These are phyloP conservation scores for Wickerhamiella alocasiicola DNA, from an alignment of 805 yeast species.

Conservation along the genomic window DNA sequence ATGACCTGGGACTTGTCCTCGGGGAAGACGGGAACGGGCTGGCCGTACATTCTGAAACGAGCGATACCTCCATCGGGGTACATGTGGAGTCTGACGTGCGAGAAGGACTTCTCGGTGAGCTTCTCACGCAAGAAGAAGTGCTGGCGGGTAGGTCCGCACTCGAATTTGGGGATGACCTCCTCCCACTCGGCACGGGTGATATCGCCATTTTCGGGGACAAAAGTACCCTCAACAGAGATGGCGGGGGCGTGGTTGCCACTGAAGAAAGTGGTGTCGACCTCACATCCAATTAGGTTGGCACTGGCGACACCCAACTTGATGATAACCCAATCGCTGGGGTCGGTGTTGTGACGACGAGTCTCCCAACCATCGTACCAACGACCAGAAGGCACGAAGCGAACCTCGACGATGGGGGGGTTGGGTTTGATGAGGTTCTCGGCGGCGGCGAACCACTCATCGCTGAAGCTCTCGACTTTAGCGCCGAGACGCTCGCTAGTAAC, in stretches of 20 bases:
- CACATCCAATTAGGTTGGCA: conserved; percentile 70
- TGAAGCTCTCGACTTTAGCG: conserved; percentile 52
- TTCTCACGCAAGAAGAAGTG: conserved; percentile 61
- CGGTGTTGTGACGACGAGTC: conserved; percentile 83
- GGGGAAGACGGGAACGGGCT: conserved; percentile 61
- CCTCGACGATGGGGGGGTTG: conserved; percentile 66
- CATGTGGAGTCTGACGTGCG: conserved; percentile 78
- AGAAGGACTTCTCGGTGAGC: conserved; percentile 50
- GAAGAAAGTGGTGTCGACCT: conserved; percentile 87
- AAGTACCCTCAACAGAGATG: conserved; percentile 68
- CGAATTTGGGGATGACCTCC: conserved; percentile 49
- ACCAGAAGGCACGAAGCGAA: conserved; percentile 69
- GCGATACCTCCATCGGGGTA: conserved; percentile 99
- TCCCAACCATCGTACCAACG: conserved; percentile 99
- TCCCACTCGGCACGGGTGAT: conserved; percentile 48
- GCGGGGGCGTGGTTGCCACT: conserved; percentile 92
- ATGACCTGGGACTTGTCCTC: conserved; percentile 34
- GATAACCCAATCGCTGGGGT: conserved; percentile 78
- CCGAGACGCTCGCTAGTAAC: conserved; percentile 79
- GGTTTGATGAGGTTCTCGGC: conserved; percentile 81
- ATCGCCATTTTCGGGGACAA: conserved; percentile 26
- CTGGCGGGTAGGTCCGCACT: conserved; percentile 81
- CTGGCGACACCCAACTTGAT: conserved; percentile 71
- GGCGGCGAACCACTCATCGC: conserved; percentile 94
- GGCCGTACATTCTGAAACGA: conserved; percentile 79